Base-by-base conservation (phyloP, 1,139 yeast genomes). In the Candida labiduridarum region DNA sequence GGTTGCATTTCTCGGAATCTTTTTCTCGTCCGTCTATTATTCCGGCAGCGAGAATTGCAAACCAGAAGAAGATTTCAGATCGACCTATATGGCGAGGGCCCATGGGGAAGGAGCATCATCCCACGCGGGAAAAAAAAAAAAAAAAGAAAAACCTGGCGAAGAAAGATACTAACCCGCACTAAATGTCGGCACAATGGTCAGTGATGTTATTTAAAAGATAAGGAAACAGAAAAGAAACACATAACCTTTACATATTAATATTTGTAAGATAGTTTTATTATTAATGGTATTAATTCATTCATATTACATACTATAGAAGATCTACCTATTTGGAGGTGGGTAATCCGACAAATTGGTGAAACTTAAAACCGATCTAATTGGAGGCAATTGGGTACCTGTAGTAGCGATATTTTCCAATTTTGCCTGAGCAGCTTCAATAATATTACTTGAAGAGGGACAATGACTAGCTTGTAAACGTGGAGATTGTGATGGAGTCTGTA, bases 371-470 rank as follows among this genome's bases (percentile, higher is more conserved):
- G 74, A 63, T 46, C 80, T 60, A 45, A 76, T 75, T 3, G 80
- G 80, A 4, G 80, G 80, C 49, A 76, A 66, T 52, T 64, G 68
- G 1, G 78, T 74, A 11, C 80, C 78, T 15, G 67, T 66, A 47
- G 69, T 67, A 6, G 80, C 79, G 42, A 76, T 76, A 52, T 70
- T 58, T 31, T 60, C 60, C 46, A 65, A 57, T 53, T 63, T 64
- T 40, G 59, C 60, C 10, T 61, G 52, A 11, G 69, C 69, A 4
- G 59, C 62, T 33, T 61, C 61, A 27, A 57, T 57, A 51, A 63
- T 22, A 30, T n/a, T 41, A 11, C 27, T 30, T 9, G 8, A 29
- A 18, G 51, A 47, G 18, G 52, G 49, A n/a, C 47, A 22, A 15
- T 49, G 52, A 33, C 59, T 60, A 1, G 78, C 71, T 40, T 61